Evolutionary conservation across 139 green algal species (phyloP).

Genomic region (Chlamydomonas incerta): DNA sequence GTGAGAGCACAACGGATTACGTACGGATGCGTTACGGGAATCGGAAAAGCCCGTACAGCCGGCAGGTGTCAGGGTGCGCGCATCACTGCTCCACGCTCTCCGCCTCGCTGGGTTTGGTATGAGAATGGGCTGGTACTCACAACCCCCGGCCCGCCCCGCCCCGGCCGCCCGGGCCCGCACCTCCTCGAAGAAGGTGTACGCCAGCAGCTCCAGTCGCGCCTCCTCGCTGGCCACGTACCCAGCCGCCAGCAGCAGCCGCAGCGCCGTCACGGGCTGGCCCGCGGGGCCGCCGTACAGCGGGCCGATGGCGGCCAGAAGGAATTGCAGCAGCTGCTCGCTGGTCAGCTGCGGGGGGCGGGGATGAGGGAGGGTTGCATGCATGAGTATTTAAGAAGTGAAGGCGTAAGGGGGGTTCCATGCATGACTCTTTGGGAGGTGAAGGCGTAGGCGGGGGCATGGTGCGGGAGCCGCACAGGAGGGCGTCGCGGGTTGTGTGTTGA

Average conservation of each 20-base stretch:
- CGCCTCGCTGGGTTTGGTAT: too few species aligned
- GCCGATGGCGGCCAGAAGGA: conserved; percentile 26
- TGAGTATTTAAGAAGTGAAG: not conserved
- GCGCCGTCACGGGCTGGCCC: conserved; percentile 71
- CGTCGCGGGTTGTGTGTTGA: too few species aligned
- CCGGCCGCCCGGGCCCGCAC: too few species aligned
- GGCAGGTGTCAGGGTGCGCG: too few species aligned
- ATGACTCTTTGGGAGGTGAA: not conserved
- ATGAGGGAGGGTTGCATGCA: not conserved
- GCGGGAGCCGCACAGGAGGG: too few species aligned
- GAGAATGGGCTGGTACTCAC: too few species aligned
- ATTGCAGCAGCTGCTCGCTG: conserved; percentile 46
- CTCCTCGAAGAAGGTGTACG: conserved; percentile 96
- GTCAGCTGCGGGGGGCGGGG: not conserved
- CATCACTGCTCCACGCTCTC: too few species aligned
- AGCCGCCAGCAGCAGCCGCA: conserved; percentile 84
- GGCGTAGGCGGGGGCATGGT: too few species aligned
- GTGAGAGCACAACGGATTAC: not conserved
- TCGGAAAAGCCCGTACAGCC: too few species aligned
- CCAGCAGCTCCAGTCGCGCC: conserved; percentile 82
- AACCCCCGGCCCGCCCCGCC: too few species aligned
- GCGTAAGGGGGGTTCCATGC: not conserved
- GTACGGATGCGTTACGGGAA: too few species aligned
- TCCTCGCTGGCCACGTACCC: conserved; percentile 78
- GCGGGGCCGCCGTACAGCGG: conserved; percentile 30